phyloP scores from a whole-genome alignment of 2,329 filamentous ascomycete species.

The Colletotrichum tamarilloi region DNA sequence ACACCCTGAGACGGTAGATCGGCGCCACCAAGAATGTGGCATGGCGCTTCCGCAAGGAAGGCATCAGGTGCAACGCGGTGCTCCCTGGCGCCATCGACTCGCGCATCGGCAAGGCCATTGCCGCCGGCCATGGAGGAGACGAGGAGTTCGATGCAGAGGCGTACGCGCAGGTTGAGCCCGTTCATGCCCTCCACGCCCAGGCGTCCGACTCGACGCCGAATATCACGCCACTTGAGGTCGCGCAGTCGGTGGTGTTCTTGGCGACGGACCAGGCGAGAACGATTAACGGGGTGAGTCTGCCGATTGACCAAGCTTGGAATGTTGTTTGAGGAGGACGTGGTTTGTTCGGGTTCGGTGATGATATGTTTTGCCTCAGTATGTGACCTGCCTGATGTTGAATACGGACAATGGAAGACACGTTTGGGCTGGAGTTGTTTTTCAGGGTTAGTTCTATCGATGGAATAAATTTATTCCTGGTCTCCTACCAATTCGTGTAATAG shows the following conservation, averaged over 20 bases:
- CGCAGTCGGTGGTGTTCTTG: slow-evolving; percentile 50
- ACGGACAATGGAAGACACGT: no score
- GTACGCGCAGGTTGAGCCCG: slow-evolving; percentile 41
- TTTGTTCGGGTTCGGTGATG: neutral
- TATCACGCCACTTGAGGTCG: slow-evolving; percentile 47
- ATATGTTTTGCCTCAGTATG: no score
- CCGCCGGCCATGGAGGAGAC: slow-evolving; percentile 30
- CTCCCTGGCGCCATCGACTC: slow-evolving; percentile 48
- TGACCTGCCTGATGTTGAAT: neutral
- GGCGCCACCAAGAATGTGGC: slow-evolving; percentile 60
- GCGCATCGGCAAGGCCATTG: slow-evolving; percentile 42
- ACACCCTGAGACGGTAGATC: slow-evolving; percentile 41
- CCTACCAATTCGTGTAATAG: neutral
- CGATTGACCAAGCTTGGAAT: slow-evolving; percentile 50
- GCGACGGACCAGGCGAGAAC: slow-evolving; percentile 47
- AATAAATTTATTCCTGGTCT: neutral
- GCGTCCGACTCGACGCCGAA: slow-evolving; percentile 35
- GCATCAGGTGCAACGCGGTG: slow-evolving; percentile 43
- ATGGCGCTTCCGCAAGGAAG: slow-evolving; percentile 55
- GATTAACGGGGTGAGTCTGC: slow-evolving; percentile 49
- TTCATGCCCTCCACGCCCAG: slow-evolving; percentile 44
- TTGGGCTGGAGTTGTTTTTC: neutral
- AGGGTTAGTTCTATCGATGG: neutral
- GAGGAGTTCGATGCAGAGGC: slow-evolving; percentile 41
- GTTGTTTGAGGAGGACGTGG: slow-evolving; percentile 39